Base-by-base conservation (phyloP, 2,329 filamentous ascomycete genomes). In the Scedosporium aurantiacum region DNA sequence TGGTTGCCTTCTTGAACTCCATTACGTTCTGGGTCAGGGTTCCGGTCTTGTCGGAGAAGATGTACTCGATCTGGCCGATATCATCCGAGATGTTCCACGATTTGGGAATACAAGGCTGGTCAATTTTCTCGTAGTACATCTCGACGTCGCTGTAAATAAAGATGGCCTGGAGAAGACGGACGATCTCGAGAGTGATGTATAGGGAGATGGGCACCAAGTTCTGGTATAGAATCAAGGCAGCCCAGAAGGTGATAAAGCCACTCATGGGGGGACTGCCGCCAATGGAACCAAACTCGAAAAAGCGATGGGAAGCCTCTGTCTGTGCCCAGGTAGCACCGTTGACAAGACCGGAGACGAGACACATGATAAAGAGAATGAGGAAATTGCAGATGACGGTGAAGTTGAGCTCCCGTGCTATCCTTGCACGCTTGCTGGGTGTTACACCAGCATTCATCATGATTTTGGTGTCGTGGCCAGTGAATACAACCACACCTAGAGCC, bases 31-130 rank as follows among this genome's bases (percentile, higher is more conserved):
- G 96, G n/a, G 93, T 97, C 69, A 97, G 78, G 3, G 93, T 97
- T 52, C 93, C 93, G 1, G 93, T 97, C 78, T 97, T 97, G 78
- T 97, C 93, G 0, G 91, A 97, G 74, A 99, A 99, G 66, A 99
- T 96, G 77, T 97, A 99, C 74, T 97, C 94, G 64, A 99, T 96
- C 75, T 99, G 94, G 12, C 94, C 94, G 56, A 99, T 81, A 68
- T 99, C 95, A 70, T 99, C 94, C 0, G 93, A 97, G 58, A 99
- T 97, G 71, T 97, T 99, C 94, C 94, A 99, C 0, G 92, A 91
- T 70, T 97, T 97, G 4, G 95, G 94, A 10, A 96, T 91, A 71
- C 95, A 99, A 1, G 93, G 91, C 70, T 96, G 92, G 69, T 96
- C 91, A 66, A 97, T 85, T 68, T 85, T 86, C 62, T 94, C 94